Conservation (phyloP, 1,284 basidiomycete species). For the Kwoniella shivajii region DNA sequence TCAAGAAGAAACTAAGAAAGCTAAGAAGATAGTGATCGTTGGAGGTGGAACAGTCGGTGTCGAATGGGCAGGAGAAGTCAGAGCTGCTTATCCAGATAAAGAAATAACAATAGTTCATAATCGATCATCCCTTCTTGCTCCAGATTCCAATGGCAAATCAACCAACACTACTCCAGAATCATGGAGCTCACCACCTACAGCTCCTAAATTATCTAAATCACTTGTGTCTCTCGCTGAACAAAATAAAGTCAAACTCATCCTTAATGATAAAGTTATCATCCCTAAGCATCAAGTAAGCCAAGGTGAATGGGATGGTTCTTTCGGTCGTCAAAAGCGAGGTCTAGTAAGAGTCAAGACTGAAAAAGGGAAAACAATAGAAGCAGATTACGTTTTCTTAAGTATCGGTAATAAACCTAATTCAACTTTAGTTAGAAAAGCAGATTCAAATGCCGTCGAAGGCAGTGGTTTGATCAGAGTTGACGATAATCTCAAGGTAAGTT, state of each 20-base stretch:
- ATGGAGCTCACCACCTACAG: slow-evolving; percentile 27
- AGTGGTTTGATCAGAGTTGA: slow-evolving; percentile 41
- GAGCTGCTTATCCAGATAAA: slow-evolving; percentile 31
- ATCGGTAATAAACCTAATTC: slow-evolving; percentile 54
- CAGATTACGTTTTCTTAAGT: slow-evolving; percentile 55
- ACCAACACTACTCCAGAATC: slow-evolving; percentile 19
- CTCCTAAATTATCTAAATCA: slow-evolving; percentile 32
- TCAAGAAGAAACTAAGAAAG: slow-evolving; percentile 43
- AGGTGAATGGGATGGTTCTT: slow-evolving; percentile 33
- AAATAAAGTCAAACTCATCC: slow-evolving; percentile 43
- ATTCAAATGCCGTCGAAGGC: slow-evolving; percentile 34
- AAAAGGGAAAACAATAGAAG: slow-evolving; percentile 42
- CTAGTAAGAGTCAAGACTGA: slow-evolving; percentile 33
- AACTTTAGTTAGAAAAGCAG: slow-evolving; percentile 38
- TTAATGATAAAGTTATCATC: slow-evolving; percentile 45
- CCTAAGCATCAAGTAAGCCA: slow-evolving; percentile 11
- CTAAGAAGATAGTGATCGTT: slow-evolving; percentile 47
- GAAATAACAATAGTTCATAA: slow-evolving; percentile 30
- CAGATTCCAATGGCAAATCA: slow-evolving; percentile 15
- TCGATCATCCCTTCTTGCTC: slow-evolving; percentile 16
- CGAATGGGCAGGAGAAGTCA: slow-evolving; percentile 55
- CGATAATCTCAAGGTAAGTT: slow-evolving; percentile 24
- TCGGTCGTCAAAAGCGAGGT: slow-evolving; percentile 27
- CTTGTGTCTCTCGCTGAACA: slow-evolving; percentile 38
- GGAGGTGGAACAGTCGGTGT: slow-evolving; percentile 57